Percentiles rank a stretch among this genome's conserved stretches.
These are phyloP conservation scores for Evernia prunastri DNA, from an alignment of 495 filamentous ascomycete genomes.

Conservation along the genomic window DNA sequence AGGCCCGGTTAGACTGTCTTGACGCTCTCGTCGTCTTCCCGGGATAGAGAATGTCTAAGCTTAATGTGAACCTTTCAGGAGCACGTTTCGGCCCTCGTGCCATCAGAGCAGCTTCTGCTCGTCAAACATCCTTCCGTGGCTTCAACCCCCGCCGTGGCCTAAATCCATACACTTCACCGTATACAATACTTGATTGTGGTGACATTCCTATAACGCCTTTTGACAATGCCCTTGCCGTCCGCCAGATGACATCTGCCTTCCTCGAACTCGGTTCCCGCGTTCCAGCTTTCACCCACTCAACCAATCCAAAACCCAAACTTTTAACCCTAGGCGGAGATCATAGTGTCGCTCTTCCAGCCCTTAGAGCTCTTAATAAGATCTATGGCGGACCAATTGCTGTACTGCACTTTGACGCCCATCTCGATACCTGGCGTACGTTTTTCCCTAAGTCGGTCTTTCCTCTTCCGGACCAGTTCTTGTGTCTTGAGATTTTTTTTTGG, in stretches of 20 bases:
- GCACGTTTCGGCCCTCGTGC: slow-evolving; percentile 77
- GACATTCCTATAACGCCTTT: slow-evolving; percentile 77
- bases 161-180: slow-evolving; percentile 72
- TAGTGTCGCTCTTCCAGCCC: slow-evolving; percentile 66
- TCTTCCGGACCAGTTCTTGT: neutral
- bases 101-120: slow-evolving; percentile 69
- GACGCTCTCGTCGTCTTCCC: neutral
- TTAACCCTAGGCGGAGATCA: slow-evolving; percentile 81
- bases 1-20: slow-evolving; percentile 51
- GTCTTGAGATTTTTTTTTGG: neutral
- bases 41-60: neutral
- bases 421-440: slow-evolving; percentile 63
- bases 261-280: slow-evolving; percentile 52
- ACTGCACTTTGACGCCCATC: slow-evolving; percentile 76
- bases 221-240: slow-evolving; percentile 67
- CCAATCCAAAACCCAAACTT: slow-evolving; percentile 51
- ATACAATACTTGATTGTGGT: slow-evolving; percentile 68
- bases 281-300: slow-evolving; percentile 33
- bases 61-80: slow-evolving; percentile 41
- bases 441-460: neutral
- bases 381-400: slow-evolving; percentile 68
- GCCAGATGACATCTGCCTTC: slow-evolving; percentile 73
- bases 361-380: slow-evolving; percentile 64
- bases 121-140: slow-evolving; percentile 64
- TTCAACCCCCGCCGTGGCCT: slow-evolving; percentile 73